Evolutionary conservation across 2,329 filamentous ascomycete genomes (phyloP).

Genomic region (Hymenoscyphus fraxineus): DNA sequence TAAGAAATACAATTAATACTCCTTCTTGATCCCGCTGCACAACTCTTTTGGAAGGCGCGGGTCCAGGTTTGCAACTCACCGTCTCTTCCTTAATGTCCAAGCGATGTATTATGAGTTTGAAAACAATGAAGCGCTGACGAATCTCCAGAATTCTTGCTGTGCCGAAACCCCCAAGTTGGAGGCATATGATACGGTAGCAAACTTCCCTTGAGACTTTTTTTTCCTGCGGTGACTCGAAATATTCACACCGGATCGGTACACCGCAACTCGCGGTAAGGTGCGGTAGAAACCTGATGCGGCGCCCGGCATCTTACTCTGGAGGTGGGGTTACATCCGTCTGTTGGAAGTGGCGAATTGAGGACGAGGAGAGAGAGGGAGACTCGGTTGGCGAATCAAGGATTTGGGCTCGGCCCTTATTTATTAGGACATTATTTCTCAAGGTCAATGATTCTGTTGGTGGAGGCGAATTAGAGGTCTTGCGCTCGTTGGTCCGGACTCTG

Average conservation of each 20-base stretch:
- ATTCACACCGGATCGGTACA: background rate
- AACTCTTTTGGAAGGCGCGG: background rate
- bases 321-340: slow-evolving; percentile 1
- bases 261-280: slow-evolving; percentile 1
- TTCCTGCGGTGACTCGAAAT: background rate
- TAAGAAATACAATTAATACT: slow-evolving; percentile 3
- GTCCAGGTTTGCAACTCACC: background rate
- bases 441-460: background rate
- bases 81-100: background rate
- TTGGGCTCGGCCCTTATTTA: background rate
- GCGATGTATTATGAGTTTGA: background rate
- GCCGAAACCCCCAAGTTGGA: background rate
- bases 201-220: background rate
- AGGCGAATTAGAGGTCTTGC: background rate
- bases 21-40: slow-evolving; percentile 1
- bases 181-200: slow-evolving; percentile 2
- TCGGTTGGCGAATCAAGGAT: background rate
- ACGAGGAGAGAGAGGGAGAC: background rate
- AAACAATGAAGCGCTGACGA: background rate
- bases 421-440: background rate
- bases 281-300: background rate
- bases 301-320: background rate
- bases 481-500: background rate
- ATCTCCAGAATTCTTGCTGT: background rate
- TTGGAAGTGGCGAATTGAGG: background rate